Evolutionary conservation across 257 asterid species (phyloP), one percentile per base, ranked within the genome.

Genomic region (Salvia miltiorrhiza): DNA sequence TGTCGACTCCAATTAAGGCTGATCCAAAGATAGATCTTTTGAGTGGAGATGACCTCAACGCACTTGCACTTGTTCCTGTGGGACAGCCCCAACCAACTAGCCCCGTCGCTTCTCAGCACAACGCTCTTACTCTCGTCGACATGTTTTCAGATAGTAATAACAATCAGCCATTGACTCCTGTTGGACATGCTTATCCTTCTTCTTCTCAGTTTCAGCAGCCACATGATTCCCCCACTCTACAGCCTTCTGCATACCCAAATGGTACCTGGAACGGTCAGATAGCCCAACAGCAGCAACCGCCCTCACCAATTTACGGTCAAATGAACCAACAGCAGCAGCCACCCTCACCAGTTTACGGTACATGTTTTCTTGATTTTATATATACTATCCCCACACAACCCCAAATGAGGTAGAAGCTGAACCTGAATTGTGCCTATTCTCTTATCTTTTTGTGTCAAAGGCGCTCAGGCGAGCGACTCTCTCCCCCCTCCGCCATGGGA

Each of bases 401-500:
- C 4, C 9, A 54, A 28, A 28, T 33, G 11, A 19, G 16, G n/a
- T 59, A 8, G 69, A 39, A 58, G 41, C 70, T 26, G 16, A 26
- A 21, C 20, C 43, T 56, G 74, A 65, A 24, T 44, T 32, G 56
- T 45, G n/a, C 26, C 55, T 71, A 40, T 58, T 8, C n/a, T 39
- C 5, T 48, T 16, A 2, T 11, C 4, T 73, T 54, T 72, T 55
- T 52, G 59, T 56, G 69, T 62, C 70, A 13, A 71, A 88, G 96
- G 92, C 32, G 81, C 73, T 67, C 83, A 83, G 71, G 76, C 78
- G 60, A 76, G 83, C 20, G 77, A 73, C 56, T 66, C 90, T 3
- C 57, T 90, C 40, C 98, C 98, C 56, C 97, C 95, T 30, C 98
- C 97, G 23, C 98, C 98, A 12, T 93, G 98, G 98, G 98, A 93